These are phyloP conservation scores for Erysiphe neolycopersici DNA, from an alignment of 2,329 filamentous ascomycete species.

Conservation along the genomic window DNA sequence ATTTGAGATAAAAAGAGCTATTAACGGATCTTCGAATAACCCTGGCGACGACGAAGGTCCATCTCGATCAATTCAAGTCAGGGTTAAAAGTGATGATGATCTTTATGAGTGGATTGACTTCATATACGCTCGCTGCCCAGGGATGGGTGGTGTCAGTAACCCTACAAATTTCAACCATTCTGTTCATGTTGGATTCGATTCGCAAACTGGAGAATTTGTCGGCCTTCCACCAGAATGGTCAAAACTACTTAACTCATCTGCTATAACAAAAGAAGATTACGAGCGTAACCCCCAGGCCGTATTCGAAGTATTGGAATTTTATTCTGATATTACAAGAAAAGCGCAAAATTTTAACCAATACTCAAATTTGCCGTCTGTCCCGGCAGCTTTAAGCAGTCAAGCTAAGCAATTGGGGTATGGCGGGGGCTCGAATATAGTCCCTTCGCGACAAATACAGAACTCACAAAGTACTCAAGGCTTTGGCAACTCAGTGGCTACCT, in stretches of 20 bases:
- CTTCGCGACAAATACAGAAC: constrained; percentile 35
- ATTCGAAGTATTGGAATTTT: constrained; percentile 62
- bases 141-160: constrained; percentile 95
- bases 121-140: constrained; percentile 87
- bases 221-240: constrained; percentile 93
- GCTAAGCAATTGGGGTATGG: constrained; percentile 38
- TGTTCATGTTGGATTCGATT: constrained; percentile 93
- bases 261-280: constrained; percentile 96
- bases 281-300: constrained; percentile 81
- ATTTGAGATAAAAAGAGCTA: constrained; percentile 68
- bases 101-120: constrained; percentile 98
- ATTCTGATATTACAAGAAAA: constrained; percentile 57
- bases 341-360: constrained; percentile 44
- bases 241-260: constrained; percentile 80
- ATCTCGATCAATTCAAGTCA: constrained; percentile 66
- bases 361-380: constrained; percentile 39
- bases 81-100: constrained; percentile 85
- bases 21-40: constrained; percentile 40
- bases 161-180: constrained; percentile 95
- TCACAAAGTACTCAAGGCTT: constrained; percentile 16
- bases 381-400: constrained; percentile 24
- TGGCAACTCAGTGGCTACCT: constrained; percentile 12
- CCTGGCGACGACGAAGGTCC: constrained; percentile 48
- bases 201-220: constrained; percentile 80
- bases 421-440: constrained; percentile 28